Conservation (phyloP, 305 asterid species). For the Striga hermonthica region DNA sequence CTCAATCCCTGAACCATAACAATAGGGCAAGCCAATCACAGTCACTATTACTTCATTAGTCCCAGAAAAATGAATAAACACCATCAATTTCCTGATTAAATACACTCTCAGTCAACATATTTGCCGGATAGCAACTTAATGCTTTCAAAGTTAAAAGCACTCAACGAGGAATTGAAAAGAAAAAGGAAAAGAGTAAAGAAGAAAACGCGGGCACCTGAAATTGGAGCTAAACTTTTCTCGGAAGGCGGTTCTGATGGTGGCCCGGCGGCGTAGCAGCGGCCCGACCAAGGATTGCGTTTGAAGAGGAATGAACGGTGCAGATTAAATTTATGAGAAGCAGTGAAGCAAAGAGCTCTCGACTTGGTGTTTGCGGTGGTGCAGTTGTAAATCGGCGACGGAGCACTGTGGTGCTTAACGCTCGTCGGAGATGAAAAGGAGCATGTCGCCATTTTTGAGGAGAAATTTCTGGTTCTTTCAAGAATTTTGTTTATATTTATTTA, state of each 20-base stretch:
- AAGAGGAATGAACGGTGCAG: constrained; percentile 31
- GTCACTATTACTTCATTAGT: background rate
- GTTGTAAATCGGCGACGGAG: constrained; percentile 28
- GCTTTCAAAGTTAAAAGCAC: constrained; percentile 1
- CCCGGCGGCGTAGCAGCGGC: constrained; percentile 44
- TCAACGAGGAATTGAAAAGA: background rate
- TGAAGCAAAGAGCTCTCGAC: background rate
- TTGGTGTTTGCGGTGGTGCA: constrained; percentile 22
- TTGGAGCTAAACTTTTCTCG: constrained; percentile 26
- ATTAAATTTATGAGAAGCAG: constrained; percentile 19
- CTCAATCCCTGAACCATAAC: constrained; percentile 10
- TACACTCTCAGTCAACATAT: background rate
- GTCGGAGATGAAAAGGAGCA: constrained; percentile 23
- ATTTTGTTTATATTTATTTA: background rate
- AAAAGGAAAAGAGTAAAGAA: background rate
- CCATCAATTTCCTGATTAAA: too few relatives aligned
- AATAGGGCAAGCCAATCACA: background rate
- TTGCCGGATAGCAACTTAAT: background rate
- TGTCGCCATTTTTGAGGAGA: constrained; percentile 27
- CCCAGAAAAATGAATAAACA: background rate
- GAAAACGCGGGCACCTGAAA: constrained; percentile 36
- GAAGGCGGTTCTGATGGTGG: constrained; percentile 45
- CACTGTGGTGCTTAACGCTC: constrained; percentile 24
- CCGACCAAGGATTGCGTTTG: constrained; percentile 32
- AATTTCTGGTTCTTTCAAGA: background rate